Evolutionary conservation across 345 rosid genomes (phyloP).

Genomic region (Euphorbia peplus): DNA sequence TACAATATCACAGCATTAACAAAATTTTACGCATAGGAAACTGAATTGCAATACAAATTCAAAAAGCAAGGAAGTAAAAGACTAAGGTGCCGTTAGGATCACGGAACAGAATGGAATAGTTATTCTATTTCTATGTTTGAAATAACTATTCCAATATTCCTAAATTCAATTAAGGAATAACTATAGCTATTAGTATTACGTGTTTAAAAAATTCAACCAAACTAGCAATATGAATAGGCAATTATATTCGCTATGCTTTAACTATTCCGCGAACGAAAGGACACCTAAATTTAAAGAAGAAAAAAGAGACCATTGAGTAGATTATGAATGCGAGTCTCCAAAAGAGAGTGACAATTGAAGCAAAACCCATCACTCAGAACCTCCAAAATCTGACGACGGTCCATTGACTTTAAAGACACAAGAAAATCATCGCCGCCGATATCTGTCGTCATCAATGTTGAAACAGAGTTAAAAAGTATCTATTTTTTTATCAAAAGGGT

Average conservation of each 20-base stretch:
- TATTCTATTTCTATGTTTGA: too few species aligned
- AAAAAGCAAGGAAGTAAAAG: too few species aligned
- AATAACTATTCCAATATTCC: too few species aligned
- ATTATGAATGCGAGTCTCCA: constrained; percentile 18
- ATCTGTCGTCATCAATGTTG: background rate
- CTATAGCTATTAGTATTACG: too few species aligned
- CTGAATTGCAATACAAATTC: background rate
- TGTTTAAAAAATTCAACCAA: too few species aligned
- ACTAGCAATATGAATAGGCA: too few species aligned
- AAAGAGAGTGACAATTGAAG: constrained; percentile 21
- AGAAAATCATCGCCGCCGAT: background rate
- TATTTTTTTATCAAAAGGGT: too few species aligned
- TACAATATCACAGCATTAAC: too few species aligned
- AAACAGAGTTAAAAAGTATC: background rate
- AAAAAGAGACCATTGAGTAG: constrained; percentile 2
- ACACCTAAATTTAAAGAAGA: background rate
- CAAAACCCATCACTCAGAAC: constrained; percentile 29
- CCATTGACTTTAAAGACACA: constrained; percentile 17
- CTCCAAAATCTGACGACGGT: constrained; percentile 24
- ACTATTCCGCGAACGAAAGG: background rate
- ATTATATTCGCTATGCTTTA: too few species aligned
- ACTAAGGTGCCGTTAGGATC: too few species aligned
- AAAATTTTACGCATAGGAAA: background rate
- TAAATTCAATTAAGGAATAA: too few species aligned
- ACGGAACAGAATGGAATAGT: too few species aligned